Evolutionary conservation across 1,284 basidiomycete genomes (phyloP), one percentile per base, ranked within the genome.

Genomic region (Earliella scabrosa): DNA sequence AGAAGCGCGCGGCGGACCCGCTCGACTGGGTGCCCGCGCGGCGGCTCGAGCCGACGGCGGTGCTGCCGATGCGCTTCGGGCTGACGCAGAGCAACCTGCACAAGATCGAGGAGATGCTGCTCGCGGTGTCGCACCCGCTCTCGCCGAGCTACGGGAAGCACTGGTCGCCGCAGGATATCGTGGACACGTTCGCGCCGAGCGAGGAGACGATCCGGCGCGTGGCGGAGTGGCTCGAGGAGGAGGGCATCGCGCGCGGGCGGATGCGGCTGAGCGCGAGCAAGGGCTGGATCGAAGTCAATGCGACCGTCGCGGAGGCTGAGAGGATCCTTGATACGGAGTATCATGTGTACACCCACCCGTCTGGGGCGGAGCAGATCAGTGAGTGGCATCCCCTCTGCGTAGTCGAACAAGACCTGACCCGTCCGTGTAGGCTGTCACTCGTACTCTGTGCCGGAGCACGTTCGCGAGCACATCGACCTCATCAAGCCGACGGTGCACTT

Each of bases 401-500:
- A n/a, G n/a, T n/a, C n/a, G n/a, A n/a, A 26, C 16, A 34, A 6
- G 20, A 9, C 16, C 18, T 32, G 7, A 29, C 6, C 3, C 27
- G 9, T 5, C 44, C 4, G n/a, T 27, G 34, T 50, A 66, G 76
- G 73, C 20, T 77, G 74, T 49, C 67, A 73, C 45, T 70, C 71
- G 8, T 81, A 80, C 59, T 74, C 71, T 16, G 65, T 80, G 26
- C 79, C 77, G 0, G 64, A 64, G 31, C 65, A 72, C 52, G 60
- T 80, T 34, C 65, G 67, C 20, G 63, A 70, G 16, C 75, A 78
- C 53, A 69, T 81, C 40, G 79, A 81, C 54, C 64, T 80, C 40
- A 71, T 81, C 56, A 74, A 74, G 50, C 79, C 79, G 4, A 79
- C 78, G 1, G 70, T 79, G 1, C 74, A 79, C 60, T 76, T 78